Conservation (phyloP, 78 protist species). For the Dictyostelium brefeldianum region DNA sequence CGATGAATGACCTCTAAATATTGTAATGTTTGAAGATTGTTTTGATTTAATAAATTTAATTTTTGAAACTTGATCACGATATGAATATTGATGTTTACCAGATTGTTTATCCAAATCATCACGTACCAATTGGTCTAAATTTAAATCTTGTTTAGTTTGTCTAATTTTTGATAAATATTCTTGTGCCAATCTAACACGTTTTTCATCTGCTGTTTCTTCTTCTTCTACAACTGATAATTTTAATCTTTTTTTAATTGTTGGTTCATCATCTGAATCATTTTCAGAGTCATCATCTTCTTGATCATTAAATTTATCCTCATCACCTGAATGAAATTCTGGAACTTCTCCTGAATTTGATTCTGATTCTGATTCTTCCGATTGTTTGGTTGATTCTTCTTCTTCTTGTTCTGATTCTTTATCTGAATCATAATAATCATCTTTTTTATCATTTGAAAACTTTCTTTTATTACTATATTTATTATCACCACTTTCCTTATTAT, state of each 20-base stretch:
- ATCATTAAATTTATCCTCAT: constrained; percentile 13
- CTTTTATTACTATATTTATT: constrained; percentile 8
- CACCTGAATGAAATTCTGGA: constrained; percentile 11
- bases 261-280: constrained; percentile 17
- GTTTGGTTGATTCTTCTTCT: background rate
- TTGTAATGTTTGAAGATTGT: background rate
- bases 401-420: background rate
- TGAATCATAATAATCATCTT: constrained; percentile 8
- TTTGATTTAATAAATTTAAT: background rate
- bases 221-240: constrained; percentile 51
- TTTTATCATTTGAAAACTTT: constrained; percentile 4
- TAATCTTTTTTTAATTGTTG: constrained; percentile 7
- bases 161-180: constrained; percentile 58
- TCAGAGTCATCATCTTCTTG: background rate
- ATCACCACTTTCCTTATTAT: background rate
- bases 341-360: background rate
- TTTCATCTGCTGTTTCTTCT: constrained; percentile 82
- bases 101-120: constrained; percentile 10
- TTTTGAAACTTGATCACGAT: constrained; percentile 8
- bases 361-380: background rate
- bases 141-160: constrained; percentile 4
- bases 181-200: constrained; percentile 59
- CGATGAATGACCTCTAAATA: constrained; percentile 68
- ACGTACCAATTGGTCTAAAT: background rate
- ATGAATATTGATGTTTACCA: background rate